A percentile compares a stretch with the other conserved stretches of the same genome.
Conservation (phyloP, 805 yeast species). For the Metschnikowia reukaufii region DNA sequence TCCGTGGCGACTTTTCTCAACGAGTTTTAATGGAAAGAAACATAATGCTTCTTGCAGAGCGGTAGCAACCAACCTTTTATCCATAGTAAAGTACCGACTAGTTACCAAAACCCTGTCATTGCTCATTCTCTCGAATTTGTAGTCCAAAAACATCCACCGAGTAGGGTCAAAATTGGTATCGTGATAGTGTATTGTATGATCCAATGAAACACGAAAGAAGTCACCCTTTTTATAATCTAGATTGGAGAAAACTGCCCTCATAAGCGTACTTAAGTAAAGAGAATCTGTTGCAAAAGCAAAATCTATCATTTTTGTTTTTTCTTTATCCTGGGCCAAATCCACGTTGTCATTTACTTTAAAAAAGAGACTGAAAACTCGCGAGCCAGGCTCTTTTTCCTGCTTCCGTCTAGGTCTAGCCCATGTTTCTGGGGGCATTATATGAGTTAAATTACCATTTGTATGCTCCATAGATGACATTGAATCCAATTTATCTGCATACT, state of each 20-base stretch:
- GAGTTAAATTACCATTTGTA: conserved; percentile 30
- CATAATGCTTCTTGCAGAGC: conserved; percentile 37
- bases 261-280: conserved; percentile 30
- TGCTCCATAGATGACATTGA: conserved; percentile 22
- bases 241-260: conserved; percentile 22
- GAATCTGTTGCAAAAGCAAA: conserved; percentile 33
- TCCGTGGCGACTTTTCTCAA: conserved; percentile 11
- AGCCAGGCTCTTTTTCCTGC: conserved; percentile 20
- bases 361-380: conserved; percentile 31
- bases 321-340: conserved; percentile 22
- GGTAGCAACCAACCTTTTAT: conserved; percentile 31
- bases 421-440: conserved; percentile 28
- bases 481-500: conserved; percentile 18
- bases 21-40: conserved; percentile 15
- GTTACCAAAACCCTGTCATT: conserved; percentile 37
- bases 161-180: conserved; percentile 38
- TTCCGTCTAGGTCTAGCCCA: conserved; percentile 8
- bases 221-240: conserved; percentile 14
- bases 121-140: conserved; percentile 29
- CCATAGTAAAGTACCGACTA: conserved; percentile 26
- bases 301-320: conserved; percentile 21
- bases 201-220: conserved; percentile 40
- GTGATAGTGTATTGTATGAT: conserved; percentile 37
- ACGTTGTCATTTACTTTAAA: conserved; percentile 30
- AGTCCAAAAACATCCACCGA: conserved; percentile 37